phyloP scores from a whole-genome alignment of 768 basidiomycete genomes.

The Russula compacta region DNA sequence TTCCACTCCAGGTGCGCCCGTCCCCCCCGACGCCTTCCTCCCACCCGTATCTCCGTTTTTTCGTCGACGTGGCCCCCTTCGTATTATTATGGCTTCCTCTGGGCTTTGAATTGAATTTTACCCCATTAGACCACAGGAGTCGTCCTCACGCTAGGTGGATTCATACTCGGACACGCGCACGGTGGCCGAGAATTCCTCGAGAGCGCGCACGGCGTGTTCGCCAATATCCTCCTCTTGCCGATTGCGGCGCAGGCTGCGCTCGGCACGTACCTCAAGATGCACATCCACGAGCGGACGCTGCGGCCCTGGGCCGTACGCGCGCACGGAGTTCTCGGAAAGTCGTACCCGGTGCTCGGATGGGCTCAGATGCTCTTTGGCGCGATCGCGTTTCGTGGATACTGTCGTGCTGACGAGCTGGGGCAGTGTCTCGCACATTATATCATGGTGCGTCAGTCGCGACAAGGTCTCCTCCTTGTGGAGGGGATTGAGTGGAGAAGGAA shows the following conservation, averaged over 20 bases:
- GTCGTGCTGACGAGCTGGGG: conserved; percentile 63
- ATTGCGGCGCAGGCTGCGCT: conserved; percentile 57
- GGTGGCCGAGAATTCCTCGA: conserved; percentile 66
- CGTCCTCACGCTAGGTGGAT: conserved; percentile 61
- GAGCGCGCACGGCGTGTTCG: conserved; percentile 65
- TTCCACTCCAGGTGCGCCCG: conserved; percentile 65
- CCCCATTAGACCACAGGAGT: conserved; percentile 44
- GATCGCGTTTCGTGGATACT: conserved; percentile 66
- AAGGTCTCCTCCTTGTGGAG: background rate
- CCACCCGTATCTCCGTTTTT: background rate
- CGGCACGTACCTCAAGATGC: conserved; percentile 88
- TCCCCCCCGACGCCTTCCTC: background rate
- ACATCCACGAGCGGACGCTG: conserved; percentile 69
- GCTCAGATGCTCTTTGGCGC: conserved; percentile 83
- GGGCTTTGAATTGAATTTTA: no score
- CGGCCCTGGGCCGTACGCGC: conserved; percentile 60
- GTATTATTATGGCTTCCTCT: background rate
- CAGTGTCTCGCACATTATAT: conserved; percentile 89
- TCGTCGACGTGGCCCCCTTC: background rate
- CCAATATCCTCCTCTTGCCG: conserved; percentile 54
- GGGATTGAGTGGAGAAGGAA: background rate
- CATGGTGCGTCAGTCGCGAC: conserved; percentile 38
- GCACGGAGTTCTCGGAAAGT: conserved; percentile 77
- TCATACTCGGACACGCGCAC: conserved; percentile 82
- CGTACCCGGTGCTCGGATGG: conserved; percentile 83